Conservation (phyloP, 805 yeast genomes). For the Ogataea corticis region DNA sequence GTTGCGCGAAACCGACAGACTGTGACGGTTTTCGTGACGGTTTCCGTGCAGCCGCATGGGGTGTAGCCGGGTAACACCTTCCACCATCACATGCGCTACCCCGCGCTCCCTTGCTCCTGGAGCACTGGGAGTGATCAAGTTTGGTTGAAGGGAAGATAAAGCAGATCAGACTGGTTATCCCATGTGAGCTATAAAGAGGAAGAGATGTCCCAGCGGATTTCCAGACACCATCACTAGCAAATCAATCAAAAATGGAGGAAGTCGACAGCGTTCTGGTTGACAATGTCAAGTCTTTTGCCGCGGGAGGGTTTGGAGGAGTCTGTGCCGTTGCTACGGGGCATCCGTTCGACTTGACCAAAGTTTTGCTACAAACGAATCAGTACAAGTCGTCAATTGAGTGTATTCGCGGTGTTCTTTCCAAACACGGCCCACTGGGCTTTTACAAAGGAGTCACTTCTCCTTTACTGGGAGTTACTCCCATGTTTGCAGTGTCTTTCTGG, state of each 20-base stretch:
- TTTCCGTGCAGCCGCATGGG: constrained; percentile 7
- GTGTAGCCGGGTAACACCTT: constrained; percentile 2
- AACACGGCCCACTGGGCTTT: constrained; percentile 76
- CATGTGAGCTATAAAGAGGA: neutral
- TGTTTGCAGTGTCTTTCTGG: constrained; percentile 98
- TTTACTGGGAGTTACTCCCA: constrained; percentile 93
- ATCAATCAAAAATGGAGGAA: constrained; percentile 29
- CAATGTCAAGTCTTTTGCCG: constrained; percentile 80
- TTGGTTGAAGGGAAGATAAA: constrained; percentile 6
- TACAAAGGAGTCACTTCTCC: constrained; percentile 96
- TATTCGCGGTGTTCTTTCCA: constrained; percentile 65
- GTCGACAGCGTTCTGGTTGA: constrained; percentile 50
- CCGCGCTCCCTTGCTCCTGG: neutral
- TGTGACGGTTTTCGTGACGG: neutral
- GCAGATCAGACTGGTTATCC: neutral
- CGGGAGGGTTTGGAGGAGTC: constrained; percentile 97
- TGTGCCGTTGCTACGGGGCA: constrained; percentile 96
- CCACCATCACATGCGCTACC: constrained; percentile 5
- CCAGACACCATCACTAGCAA: neutral
- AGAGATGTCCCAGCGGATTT: neutral
- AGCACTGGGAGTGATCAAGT: neutral
- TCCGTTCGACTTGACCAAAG: constrained; percentile 93
- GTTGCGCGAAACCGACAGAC: constrained; percentile 3
- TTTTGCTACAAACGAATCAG: constrained; percentile 82
- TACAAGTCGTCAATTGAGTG: constrained; percentile 65